Evolutionary conservation across 2,329 filamentous ascomycete genomes (phyloP).

Genomic region (Epichloe sylvatica): DNA sequence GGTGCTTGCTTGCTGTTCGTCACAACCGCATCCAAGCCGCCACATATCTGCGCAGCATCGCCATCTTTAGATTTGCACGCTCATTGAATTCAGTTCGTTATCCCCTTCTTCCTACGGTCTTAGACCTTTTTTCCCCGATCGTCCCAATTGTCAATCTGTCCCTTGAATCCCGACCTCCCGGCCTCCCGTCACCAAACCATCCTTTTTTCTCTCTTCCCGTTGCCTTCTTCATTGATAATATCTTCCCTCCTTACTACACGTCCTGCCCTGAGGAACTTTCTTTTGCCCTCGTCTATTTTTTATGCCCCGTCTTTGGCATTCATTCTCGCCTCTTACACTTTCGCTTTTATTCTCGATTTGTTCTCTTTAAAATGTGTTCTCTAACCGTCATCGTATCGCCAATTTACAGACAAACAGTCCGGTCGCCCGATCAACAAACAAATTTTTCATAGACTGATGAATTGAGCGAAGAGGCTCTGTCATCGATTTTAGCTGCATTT

Average conservation of each 20-base stretch:
- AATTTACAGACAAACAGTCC: constrained; percentile 31
- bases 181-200: background rate
- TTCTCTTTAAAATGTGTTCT: constrained; percentile 30
- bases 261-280: constrained; percentile 3
- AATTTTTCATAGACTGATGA: constrained; percentile 3
- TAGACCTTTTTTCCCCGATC: constrained; percentile 7
- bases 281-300: constrained; percentile 1
- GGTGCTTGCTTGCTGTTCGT: constrained; percentile 5
- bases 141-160: constrained; percentile 6
- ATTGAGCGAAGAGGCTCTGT: background rate
- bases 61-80: constrained; percentile 12
- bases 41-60: constrained; percentile 12
- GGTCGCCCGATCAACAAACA: constrained; percentile 7
- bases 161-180: background rate
- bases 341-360: constrained; percentile 12
- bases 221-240: constrained; percentile 7
- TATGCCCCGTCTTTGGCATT: background rate
- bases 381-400: constrained; percentile 41
- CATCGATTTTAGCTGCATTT: background rate
- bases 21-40: constrained; percentile 1
- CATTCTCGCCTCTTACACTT: constrained; percentile 11
- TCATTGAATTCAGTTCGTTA: constrained; percentile 23
- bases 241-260: constrained; percentile 8
- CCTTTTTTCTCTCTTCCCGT: constrained; percentile 1
- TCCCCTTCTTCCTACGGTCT: constrained; percentile 7